Base-by-base conservation (phyloP, 805 yeast species). In the Hanseniaspora vineae region DNA sequence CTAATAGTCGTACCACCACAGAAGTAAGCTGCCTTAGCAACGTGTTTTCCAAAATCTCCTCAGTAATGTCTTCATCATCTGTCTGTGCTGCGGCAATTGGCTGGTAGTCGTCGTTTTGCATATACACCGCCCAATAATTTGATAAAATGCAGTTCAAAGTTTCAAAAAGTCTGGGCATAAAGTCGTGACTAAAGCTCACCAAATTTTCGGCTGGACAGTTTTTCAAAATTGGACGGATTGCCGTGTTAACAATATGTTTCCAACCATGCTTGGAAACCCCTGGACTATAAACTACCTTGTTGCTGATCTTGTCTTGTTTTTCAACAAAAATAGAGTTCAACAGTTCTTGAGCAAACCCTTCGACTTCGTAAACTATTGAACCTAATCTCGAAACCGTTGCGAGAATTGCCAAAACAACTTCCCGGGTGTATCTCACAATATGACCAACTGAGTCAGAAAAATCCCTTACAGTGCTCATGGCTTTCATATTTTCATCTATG, bases 401-500 rank as follows among this genome's bases (percentile, higher is more conserved):
- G 35, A 92, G 72, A 1, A 97, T 86, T 52, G 90, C 66, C 60
- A 88, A 84, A 2, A 96, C 95, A 61, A 94, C 92, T 64, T 92
- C 98, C 54, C 98, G 76, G 0, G 98, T 92, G 59, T 94, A 92
- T 57, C 98, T 73, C 14, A 92, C 81, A 58, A 87, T 85, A 63
- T 92, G 97, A 15, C 98, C 99, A 13, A 92, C 95, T 13, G 95
- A 84, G 61, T 94, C 97, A 0, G 98, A 97, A 71, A 92, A 92
- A 66, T 92, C 98, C 54, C 97, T 75, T 49, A 92, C 67, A 0
- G 98, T 89, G 53, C 84, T 83, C 70, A 92, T 86, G 0, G 98
- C 97, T 60, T 84, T 87, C 49, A 86, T 95, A 57, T 81, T 88
- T 60, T 92, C 97, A 60, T 85, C 95, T 52, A 92, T 81, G 55